Base-by-base conservation (phyloP, 2,329 filamentous ascomycete genomes). In the Magnaporthiopsis incrustans region DNA sequence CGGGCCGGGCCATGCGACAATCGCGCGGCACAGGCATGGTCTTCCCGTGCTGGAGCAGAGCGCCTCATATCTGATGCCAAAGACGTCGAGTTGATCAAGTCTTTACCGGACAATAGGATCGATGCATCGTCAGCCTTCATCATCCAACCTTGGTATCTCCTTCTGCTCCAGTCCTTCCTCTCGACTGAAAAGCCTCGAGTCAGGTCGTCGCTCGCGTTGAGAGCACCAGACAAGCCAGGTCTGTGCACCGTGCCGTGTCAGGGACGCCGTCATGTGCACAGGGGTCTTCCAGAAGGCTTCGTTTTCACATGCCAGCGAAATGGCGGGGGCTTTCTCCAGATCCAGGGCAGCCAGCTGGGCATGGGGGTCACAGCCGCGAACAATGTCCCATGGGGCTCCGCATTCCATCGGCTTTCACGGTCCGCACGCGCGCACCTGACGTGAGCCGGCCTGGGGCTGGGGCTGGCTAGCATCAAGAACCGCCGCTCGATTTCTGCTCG, bases 341-440 rank as follows among this genome's bases (percentile, higher is more conserved):
- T 11, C 33, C 33, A 10, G 8, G 18, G 15, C 44, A n/a, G 44
- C 11, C 44, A 22, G 44, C 44, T 50, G 12, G 18, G n/a, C 30
- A 30, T 4, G 30, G 30, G 30, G 38, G 15, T 22, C 38, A 50
- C 44, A 53, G 44, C 44, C 44, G 44, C 44, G n/a, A 53, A 53
- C 38, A 30, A 7, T 22, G 30, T 27, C 26, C 57, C 57, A 60
- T 60, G 58, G 25, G 58, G 44, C 44, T 53, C 44, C 58, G 58
- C 58, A 33, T 60, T 60, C 58, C 58, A 38, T 35, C 58, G 58
- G 58, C 58, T 60, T 25, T 60, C n/a, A 59, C 25, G 11, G 30
- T 35, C 30, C 32, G 26, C 44, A 53, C 44, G 44, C 44, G 18
- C 11, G 22, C 44, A 25, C 44, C 44, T 53, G 44, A 53, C 44